Evolutionary conservation across 2,329 filamentous ascomycete species (phyloP).

Genomic region (Colletotrichum lentis): DNA sequence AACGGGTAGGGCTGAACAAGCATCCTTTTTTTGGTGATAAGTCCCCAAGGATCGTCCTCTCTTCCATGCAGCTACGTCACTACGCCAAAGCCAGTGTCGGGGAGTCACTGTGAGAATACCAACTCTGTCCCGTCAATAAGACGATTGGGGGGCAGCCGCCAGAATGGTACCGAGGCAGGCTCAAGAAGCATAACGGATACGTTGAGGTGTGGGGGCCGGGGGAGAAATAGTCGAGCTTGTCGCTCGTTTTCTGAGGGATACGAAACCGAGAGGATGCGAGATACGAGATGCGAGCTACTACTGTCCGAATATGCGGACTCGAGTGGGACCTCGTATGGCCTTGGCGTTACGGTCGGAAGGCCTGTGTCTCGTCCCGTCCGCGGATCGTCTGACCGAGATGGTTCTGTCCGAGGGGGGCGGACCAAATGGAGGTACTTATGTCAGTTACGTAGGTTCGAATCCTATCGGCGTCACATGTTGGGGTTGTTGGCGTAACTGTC

Average conservation of each 20-base stretch:
- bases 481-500: too few species aligned
- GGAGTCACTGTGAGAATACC: not conserved
- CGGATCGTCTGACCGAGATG: not conserved
- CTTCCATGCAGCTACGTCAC: not conserved
- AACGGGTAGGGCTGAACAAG: not conserved
- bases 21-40: too few species aligned
- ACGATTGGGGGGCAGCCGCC: not conserved
- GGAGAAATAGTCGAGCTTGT: not conserved
- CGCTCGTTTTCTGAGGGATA: slow-evolving; percentile 11
- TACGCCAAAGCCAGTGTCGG: not conserved
- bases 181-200: too few species aligned
- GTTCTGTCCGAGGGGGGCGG: not conserved
- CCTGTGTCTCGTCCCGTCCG: not conserved
- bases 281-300: not conserved
- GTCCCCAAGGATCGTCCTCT: not conserved
- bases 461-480: too few species aligned
- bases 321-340: not conserved
- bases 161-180: too few species aligned
- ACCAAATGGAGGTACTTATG: too few species aligned
- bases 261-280: slow-evolving; percentile 23
- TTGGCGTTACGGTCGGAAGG: not conserved
- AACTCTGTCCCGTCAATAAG: not conserved
- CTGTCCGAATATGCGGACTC: not conserved
- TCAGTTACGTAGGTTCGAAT: too few species aligned
- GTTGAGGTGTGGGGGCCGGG: too few species aligned